phyloP scores from a whole-genome alignment of 140 eudicot genomes.

The Stevia rebaudiana region DNA sequence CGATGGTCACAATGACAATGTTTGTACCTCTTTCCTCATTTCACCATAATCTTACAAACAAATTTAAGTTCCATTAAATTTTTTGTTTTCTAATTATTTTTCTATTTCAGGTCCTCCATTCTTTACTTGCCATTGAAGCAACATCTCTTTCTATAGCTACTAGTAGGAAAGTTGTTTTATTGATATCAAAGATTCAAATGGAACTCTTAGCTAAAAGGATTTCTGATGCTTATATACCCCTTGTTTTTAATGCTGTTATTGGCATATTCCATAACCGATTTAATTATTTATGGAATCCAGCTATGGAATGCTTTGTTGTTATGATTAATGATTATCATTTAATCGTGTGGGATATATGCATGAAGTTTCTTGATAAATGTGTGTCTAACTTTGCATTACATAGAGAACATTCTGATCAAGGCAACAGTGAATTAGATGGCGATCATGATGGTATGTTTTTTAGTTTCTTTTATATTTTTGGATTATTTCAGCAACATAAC shows the following conservation, averaged over 20 bases:
- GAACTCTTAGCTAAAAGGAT: slow-evolving; percentile 44
- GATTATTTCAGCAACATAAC: background rate
- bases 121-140: slow-evolving; percentile 59
- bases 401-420: slow-evolving; percentile 31
- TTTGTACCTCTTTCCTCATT: slow-evolving; percentile 25
- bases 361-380: slow-evolving; percentile 45
- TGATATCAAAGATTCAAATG: slow-evolving; percentile 73
- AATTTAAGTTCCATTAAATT: background rate
- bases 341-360: slow-evolving; percentile 57
- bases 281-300: slow-evolving; percentile 65
- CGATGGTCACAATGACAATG: slow-evolving; percentile 37
- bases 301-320: slow-evolving; percentile 60
- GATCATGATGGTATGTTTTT: slow-evolving; percentile 41
- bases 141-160: slow-evolving; percentile 58
- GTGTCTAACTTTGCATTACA: slow-evolving; percentile 33
- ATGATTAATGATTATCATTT: slow-evolving; percentile 41
- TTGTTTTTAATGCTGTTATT: slow-evolving; percentile 51
- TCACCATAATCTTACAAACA: background rate
- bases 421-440: slow-evolving; percentile 25
- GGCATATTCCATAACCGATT: slow-evolving; percentile 77
- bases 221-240: slow-evolving; percentile 40
- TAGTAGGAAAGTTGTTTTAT: slow-evolving; percentile 57
- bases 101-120: slow-evolving; percentile 58
- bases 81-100: slow-evolving; percentile 2
- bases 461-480: slow-evolving; percentile 6